A percentile compares a stretch with the other conserved stretches of the same genome.
Evolutionary conservation across 306 rosid genomes (phyloP).

Genomic region (Sicyos edulis): DNA sequence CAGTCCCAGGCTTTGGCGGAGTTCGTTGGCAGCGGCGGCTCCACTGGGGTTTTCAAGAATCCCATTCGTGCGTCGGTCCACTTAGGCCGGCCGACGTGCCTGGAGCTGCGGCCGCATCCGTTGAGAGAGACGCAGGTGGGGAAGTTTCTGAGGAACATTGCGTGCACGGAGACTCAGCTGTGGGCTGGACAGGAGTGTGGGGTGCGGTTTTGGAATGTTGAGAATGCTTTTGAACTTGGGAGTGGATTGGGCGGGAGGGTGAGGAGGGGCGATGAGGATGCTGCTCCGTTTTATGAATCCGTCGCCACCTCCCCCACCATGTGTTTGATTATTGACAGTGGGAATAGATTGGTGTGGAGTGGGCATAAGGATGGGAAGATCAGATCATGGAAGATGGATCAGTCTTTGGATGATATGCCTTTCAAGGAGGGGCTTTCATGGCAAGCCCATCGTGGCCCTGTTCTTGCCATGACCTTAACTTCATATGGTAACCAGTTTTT

Average conservation of each 20-base stretch:
- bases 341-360: slow-evolving; percentile 62
- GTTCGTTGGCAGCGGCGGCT: slow-evolving; percentile 69
- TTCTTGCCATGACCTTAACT: slow-evolving; percentile 62
- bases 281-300: slow-evolving; percentile 80
- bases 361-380: slow-evolving; percentile 98
- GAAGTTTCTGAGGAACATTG: slow-evolving; percentile 75
- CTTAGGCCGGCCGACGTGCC: slow-evolving; percentile 76
- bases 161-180: slow-evolving; percentile 70
- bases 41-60: slow-evolving; percentile 49
- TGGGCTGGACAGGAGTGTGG: slow-evolving; percentile 98
- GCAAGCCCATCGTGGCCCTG: slow-evolving; percentile 91
- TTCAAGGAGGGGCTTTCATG: slow-evolving; percentile 98
- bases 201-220: slow-evolving; percentile 69
- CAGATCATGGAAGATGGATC: slow-evolving; percentile 85
- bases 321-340: slow-evolving; percentile 59
- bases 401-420: slow-evolving; percentile 47
- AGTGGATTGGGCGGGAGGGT: slow-evolving; percentile 68
- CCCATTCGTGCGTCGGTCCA: slow-evolving; percentile 79
- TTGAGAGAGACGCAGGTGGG: slow-evolving; percentile 90
- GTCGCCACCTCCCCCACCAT: slow-evolving; percentile 62
- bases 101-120: slow-evolving; percentile 92
- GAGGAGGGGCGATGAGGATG: slow-evolving; percentile 86
- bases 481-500: slow-evolving; percentile 40
- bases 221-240: slow-evolving; percentile 52
- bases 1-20: slow-evolving; percentile 55